A percentile compares a stretch with the other conserved stretches of the same genome.
Conservation (phyloP, 2,329 filamentous ascomycete genomes). For the Colletotrichum lini region DNA sequence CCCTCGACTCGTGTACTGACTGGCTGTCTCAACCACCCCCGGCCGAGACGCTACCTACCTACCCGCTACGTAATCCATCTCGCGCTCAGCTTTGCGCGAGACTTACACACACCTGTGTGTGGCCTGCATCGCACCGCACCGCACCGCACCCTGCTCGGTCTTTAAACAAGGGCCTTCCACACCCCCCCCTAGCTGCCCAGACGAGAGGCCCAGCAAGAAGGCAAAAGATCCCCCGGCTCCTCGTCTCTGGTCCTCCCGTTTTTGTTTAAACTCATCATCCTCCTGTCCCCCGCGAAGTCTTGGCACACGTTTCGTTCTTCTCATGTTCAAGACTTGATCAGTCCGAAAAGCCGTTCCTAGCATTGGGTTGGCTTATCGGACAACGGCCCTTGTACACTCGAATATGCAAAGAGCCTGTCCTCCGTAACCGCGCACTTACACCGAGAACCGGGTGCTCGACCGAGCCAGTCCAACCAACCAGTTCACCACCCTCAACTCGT, state of each 20-base stretch:
- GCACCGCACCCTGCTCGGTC: slow-evolving; percentile 41
- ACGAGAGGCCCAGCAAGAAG: slow-evolving; percentile 39
- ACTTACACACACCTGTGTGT: slow-evolving; percentile 21
- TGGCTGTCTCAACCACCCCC: slow-evolving; percentile 42
- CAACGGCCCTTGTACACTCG: slow-evolving; percentile 38
- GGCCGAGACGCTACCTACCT: slow-evolving; percentile 42
- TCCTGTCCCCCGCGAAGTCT: slow-evolving; percentile 42
- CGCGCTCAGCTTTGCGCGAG: slow-evolving; percentile 40
- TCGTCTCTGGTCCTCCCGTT: slow-evolving; percentile 34
- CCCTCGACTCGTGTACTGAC: slow-evolving; percentile 41
- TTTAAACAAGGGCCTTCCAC: slow-evolving; percentile 39
- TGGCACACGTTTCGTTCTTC: slow-evolving; percentile 41
- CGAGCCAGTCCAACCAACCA: slow-evolving; percentile 15
- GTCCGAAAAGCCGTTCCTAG: slow-evolving; percentile 41
- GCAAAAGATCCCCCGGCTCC: slow-evolving; percentile 41
- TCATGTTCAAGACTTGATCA: slow-evolving; percentile 41
- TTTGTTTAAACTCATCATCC: slow-evolving; percentile 42
- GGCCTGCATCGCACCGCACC: slow-evolving; percentile 10
- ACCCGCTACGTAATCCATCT: slow-evolving; percentile 43
- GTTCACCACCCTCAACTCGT: neutral
- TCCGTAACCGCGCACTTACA: slow-evolving; percentile 42
- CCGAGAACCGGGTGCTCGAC: slow-evolving; percentile 38
- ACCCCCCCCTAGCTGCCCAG: slow-evolving; percentile 33
- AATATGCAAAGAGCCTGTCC: slow-evolving; percentile 41
- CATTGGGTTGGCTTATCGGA: slow-evolving; percentile 40